Evolutionary conservation across 2,329 filamentous ascomycete genomes (phyloP).

Genomic region (Aspergillus sp.): DNA sequence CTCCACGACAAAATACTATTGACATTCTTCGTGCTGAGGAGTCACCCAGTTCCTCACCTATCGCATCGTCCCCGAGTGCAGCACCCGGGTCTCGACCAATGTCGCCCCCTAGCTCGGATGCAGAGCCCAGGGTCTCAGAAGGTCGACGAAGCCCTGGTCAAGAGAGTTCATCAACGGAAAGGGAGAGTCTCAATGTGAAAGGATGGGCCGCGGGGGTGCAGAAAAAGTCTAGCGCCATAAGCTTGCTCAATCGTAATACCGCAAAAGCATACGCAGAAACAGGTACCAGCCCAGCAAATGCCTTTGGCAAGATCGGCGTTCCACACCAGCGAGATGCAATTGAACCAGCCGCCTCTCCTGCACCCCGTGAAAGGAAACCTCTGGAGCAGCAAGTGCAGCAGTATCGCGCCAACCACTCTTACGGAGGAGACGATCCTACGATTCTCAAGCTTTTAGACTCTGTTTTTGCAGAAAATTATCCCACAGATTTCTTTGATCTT

Average conservation of each 20-base stretch:
- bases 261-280: slow-evolving; percentile 65
- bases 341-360: slow-evolving; percentile 37
- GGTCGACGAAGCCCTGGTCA: slow-evolving; percentile 27
- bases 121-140: slow-evolving; percentile 31
- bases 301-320: slow-evolving; percentile 63
- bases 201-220: slow-evolving; percentile 30
- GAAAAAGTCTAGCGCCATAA: slow-evolving; percentile 57
- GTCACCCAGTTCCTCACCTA: slow-evolving; percentile 32
- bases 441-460: slow-evolving; percentile 70
- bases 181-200: slow-evolving; percentile 29
- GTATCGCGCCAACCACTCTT: slow-evolving; percentile 72
- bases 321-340: slow-evolving; percentile 42
- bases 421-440: slow-evolving; percentile 71
- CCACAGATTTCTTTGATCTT: slow-evolving; percentile 62
- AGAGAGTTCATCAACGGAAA: slow-evolving; percentile 31
- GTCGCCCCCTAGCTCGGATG: slow-evolving; percentile 35
- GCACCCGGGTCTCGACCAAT: slow-evolving; percentile 31
- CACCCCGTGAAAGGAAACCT: slow-evolving; percentile 34
- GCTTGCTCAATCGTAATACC: slow-evolving; percentile 58
- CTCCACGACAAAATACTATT: slow-evolving; percentile 20
- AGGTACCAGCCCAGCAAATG: slow-evolving; percentile 62
- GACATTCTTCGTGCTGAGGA: slow-evolving; percentile 26
- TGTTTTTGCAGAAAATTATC: slow-evolving; percentile 71
- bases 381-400: slow-evolving; percentile 36
- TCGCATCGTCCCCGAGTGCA: slow-evolving; percentile 37